Evolutionary conservation across 371 early-diverging fungal species (phyloP).

Genomic region (Syncephalis plumigaleata): DNA sequence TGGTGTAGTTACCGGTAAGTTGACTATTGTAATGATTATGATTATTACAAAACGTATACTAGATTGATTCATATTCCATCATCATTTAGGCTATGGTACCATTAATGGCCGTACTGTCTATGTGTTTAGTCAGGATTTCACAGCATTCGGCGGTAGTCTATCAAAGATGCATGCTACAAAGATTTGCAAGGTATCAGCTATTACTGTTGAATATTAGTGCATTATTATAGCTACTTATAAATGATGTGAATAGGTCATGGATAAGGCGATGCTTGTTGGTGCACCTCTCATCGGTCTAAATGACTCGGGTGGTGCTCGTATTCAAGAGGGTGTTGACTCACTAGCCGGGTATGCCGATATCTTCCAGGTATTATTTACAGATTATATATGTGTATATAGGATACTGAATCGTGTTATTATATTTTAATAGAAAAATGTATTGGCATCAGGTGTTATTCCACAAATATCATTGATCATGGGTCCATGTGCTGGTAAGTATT

Average conservation of each 20-base stretch:
- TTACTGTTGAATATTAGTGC: neutral
- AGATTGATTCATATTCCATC: neutral
- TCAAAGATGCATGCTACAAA: constrained; percentile 83
- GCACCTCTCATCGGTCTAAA: constrained; percentile 92
- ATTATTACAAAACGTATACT: neutral
- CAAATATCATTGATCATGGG: constrained; percentile 95
- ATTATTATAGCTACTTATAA: neutral
- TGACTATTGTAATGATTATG: neutral
- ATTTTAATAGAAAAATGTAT: constrained; percentile 46
- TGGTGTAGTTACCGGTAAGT: constrained; percentile 72
- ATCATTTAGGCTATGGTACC: constrained; percentile 58
- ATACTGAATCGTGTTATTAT: neutral
- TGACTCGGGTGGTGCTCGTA: constrained; percentile 95
- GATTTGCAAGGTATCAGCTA: constrained; percentile 51
- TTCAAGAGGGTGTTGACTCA: constrained; percentile 95
- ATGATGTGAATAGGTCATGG: constrained; percentile 45
- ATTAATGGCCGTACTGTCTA: constrained; percentile 83
- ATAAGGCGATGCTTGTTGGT: constrained; percentile 83
- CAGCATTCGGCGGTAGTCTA: constrained; percentile 83
- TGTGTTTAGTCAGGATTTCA: constrained; percentile 91
- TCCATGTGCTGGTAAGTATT: constrained; percentile 67
- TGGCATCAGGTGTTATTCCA: constrained; percentile 88
- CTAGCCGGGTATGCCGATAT: constrained; percentile 93
- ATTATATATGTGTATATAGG: neutral
- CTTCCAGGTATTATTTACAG: constrained; percentile 39